Percentiles rank a stretch among this genome's conserved stretches.
These are phyloP conservation scores for Solanum bulbocastanum DNA, from an alignment of 257 asterid genomes.

Conservation along the genomic window DNA sequence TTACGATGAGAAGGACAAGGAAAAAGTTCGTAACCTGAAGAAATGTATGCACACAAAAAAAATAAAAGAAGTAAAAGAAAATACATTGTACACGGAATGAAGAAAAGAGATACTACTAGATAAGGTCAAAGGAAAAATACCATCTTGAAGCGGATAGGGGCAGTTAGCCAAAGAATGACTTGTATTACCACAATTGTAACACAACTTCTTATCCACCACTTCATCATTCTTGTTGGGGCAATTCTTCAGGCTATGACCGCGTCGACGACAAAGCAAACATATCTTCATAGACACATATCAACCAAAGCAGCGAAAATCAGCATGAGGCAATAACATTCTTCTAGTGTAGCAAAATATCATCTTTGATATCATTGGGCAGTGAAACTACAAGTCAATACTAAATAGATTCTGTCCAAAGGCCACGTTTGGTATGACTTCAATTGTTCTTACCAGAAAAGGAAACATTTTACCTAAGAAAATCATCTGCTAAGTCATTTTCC, in stretches of 20 bases:
- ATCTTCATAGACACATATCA: constrained; percentile 29
- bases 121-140: constrained; percentile 18
- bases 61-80: background rate
- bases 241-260: constrained; percentile 86
- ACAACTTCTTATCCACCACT: constrained; percentile 38
- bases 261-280: constrained; percentile 70
- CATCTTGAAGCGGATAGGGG: constrained; percentile 75
- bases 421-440: background rate
- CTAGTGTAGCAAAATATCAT: background rate
- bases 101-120: background rate
- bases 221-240: constrained; percentile 58
- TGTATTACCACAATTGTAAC: constrained; percentile 83
- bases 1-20: background rate
- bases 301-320: background rate
- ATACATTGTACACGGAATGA: background rate
- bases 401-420: background rate
- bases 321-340: background rate
- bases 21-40: background rate
- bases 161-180: constrained; percentile 76
- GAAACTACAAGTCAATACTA: background rate
- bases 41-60: background rate
- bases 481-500: background rate
- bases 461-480: background rate
- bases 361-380: background rate
- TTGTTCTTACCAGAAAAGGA: background rate